Evolutionary conservation across 306 rosid species (phyloP), one percentile per base, ranked within the genome.

Genomic region (Vicia faba): DNA sequence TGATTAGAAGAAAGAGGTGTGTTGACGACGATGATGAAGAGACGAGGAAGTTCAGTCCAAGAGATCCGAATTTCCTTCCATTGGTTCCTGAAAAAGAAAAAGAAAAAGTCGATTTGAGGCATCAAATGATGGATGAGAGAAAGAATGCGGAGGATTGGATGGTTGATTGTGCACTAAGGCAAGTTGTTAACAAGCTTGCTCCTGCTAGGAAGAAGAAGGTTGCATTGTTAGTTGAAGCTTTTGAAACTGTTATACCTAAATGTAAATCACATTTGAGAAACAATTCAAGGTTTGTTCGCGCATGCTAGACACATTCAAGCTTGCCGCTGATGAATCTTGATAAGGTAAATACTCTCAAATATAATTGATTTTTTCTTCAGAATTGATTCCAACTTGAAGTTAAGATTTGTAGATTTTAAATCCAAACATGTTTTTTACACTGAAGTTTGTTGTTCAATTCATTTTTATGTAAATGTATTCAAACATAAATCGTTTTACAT

Each of bases 181-280:
- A 75, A 64, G 81, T 78, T 0, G 96, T 93, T 43, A 83, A 85
- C 11, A 86, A 88, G 68, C 99, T 93, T 5, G 97, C 84, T 44
- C 99, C 97, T 0, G 97, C 97, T 20, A 85, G 88, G 84, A 93
- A 93, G 89, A 93, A 79, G 89, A 90, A 88, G 75, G 99, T 90
- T 50, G 95, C 99, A 15, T 80, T 93, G 54, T 89, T 93, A 4
- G 97, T 93, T 65, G 97, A 85, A 87, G 99, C 99, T 20, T 93
- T 93, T 20, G 97, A 93, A 73, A 60, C 87, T 0, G 96, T 93
- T 11, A 73, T 69, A 7, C 84, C 91, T 5, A 84, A 85, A 68
- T 83, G 8, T 49, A 96, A 86, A 71, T 54, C 80, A 11, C 80
- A 31, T 54, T 25, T 29, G 10, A 79, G 81, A 62, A 38, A 80